Evolutionary conservation across 495 filamentous ascomycete genomes (phyloP), one percentile per base, ranked within the genome.

Genomic region (Choiromyces venosus): DNA sequence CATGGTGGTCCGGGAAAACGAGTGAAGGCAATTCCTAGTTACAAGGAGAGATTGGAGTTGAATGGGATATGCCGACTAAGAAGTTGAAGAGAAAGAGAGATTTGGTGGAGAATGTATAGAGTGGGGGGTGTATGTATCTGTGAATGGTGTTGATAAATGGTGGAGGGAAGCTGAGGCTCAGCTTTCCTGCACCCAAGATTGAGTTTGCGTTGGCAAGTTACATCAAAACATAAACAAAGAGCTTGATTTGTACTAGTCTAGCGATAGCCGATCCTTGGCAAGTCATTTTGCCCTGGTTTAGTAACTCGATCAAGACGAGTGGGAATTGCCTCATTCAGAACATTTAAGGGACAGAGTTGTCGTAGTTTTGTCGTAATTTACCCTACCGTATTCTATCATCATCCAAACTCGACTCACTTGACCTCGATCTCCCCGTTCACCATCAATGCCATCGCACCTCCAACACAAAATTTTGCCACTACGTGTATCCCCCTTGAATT

Each of bases 1-100:
- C 78, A 80, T 80, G 36, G 69, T 71, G 42, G 68, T 36, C 78
- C 78, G 66, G 78, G 66, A 33, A 52, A 61, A 69, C 66, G 21
- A 71, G 38, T 14, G 52, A 68, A 40, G 42, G 67, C 70, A 70
- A 77, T 76, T 71, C 66, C 33, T 38, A 29, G 74, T 65, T 69
- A 76, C 44, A 39, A 44, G 39, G 42, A 66, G 37, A 33, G 68
- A 67, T 72, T 44, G 65, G 65, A 65, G 42, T 56, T 44, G 64
- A 46, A 66, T 36, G 35, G 68, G 19, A 25, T 29, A 38, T 36
- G 14, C 19, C n/a, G 25, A 37, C 38, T 38, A 33, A 33, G 38
- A 6, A 18, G 36, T 37, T 67, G 35, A 16, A 39, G 33, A n/a
- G 33, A 4, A n/a, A n/a, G 16, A 21, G 33, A 29, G 19, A 12